These are phyloP conservation scores for Tritrichomonas foetus DNA, from an alignment of 208 protist species.

Conservation along the genomic window DNA sequence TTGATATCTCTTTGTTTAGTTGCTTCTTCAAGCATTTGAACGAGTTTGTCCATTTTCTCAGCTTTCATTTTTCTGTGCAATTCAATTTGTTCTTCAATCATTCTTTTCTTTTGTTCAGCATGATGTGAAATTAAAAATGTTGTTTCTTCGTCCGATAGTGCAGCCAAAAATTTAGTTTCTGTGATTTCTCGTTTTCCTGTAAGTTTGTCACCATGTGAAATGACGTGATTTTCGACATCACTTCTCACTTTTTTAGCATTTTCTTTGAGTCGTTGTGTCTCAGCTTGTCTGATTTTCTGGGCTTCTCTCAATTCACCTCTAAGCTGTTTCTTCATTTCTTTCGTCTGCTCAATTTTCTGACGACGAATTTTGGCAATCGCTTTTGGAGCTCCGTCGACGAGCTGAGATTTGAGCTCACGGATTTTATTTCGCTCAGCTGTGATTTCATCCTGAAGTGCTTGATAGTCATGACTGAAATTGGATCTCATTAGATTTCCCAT, in stretches of 20 bases:
- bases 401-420: neutral
- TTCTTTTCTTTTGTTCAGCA: neutral
- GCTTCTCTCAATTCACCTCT: neutral
- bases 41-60: neutral
- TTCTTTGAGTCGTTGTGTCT: neutral
- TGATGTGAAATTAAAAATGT: neutral
- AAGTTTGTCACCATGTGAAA: neutral
- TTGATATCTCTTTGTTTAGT: neutral
- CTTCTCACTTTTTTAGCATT: neutral
- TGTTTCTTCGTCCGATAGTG: neutral
- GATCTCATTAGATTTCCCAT: neutral
- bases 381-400: neutral
- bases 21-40: neutral
- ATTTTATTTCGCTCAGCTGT: neutral
- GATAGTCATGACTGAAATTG: neutral
- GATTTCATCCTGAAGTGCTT: neutral
- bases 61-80: neutral
- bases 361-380: neutral
- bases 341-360: neutral
- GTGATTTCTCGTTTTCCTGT: neutral
- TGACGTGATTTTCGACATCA: neutral
- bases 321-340: neutral
- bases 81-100: neutral
- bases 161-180: conserved; percentile 3
- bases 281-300: neutral